Conservation (phyloP, 257 asterid species). For the Solanum bulbocastanum region DNA sequence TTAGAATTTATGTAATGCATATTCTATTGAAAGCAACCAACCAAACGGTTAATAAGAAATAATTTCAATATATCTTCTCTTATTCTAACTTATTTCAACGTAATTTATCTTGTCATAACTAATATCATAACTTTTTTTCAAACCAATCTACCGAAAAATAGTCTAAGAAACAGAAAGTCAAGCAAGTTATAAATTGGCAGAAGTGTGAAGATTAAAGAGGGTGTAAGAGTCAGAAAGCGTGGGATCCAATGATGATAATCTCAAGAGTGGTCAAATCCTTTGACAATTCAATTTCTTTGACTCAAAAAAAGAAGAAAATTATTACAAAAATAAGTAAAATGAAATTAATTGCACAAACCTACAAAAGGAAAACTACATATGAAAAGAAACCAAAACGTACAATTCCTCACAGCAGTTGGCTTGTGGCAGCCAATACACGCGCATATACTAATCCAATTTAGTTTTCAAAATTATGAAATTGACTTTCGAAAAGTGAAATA, state of each 20-base stretch:
- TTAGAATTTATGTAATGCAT: too few species aligned
- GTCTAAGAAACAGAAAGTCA: slow-evolving; percentile 2
- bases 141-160: too few species aligned
- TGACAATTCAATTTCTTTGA: neutral
- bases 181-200: neutral
- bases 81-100: too few species aligned
- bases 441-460: neutral
- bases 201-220: neutral
- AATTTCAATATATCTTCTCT: too few species aligned
- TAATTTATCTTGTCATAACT: too few species aligned
- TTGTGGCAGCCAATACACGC: neutral
- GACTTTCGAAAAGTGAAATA: neutral
- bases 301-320: neutral
- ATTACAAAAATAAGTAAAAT: neutral
- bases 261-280: neutral
- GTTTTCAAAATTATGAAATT: neutral
- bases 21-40: too few species aligned
- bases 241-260: neutral
- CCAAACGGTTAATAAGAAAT: too few species aligned
- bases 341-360: neutral
- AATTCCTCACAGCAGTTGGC: neutral
- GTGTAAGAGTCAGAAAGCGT: slow-evolving; percentile 1
- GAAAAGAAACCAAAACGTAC: neutral
- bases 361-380: neutral
- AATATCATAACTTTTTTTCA: too few species aligned